Base-by-base conservation (phyloP, 2,329 filamentous ascomycete genomes). In the Ceratocystis alfenasii region DNA sequence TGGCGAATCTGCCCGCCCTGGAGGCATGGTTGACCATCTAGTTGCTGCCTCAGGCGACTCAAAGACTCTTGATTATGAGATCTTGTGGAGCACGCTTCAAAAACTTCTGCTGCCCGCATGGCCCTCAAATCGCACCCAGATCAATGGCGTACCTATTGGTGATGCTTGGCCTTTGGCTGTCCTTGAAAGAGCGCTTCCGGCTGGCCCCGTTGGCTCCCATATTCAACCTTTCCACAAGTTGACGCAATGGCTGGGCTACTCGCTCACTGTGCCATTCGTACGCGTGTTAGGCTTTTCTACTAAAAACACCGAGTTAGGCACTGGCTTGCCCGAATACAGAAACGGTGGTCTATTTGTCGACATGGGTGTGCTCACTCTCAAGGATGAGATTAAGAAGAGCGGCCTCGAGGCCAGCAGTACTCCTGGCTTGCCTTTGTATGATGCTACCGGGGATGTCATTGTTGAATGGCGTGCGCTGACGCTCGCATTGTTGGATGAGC, bases 171-270 rank as follows among this genome's bases (percentile, higher is more conserved):
- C 78, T 3, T 71, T 81, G 0, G 68, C 69, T 3, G 68, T 72
- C 0, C 71, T 75, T 2, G 68, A 66, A 8, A 45, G 66, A 1
- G 33, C 41, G 12, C 55, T 65, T 5, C 50, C 66, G n/a, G 30
- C 55, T n/a, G 65, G 63, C n/a, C 60, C 60, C 17, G 20, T 61
- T 22, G 63, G 63, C 25, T 65, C 63, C 3, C 6, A 63, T 0
- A 81, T 82, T 12, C 77, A 80, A 4, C 80, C 80, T 0, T 82
- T 82, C 71, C 83, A 85, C 71, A 84, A 84, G 69, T 78, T 89
- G 7, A 88, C 87, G 0, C 87, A 89, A 72, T 89, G 87, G 87
- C 79, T 90, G 5, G 82, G 82, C 1, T 90, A 90, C 73, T 89
- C 86, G 0, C 76, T 90, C 6, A 88, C 87, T 76, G 85, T 88